phyloP scores from a whole-genome alignment of 805 yeast species.

The Pichia cabralensis region DNA sequence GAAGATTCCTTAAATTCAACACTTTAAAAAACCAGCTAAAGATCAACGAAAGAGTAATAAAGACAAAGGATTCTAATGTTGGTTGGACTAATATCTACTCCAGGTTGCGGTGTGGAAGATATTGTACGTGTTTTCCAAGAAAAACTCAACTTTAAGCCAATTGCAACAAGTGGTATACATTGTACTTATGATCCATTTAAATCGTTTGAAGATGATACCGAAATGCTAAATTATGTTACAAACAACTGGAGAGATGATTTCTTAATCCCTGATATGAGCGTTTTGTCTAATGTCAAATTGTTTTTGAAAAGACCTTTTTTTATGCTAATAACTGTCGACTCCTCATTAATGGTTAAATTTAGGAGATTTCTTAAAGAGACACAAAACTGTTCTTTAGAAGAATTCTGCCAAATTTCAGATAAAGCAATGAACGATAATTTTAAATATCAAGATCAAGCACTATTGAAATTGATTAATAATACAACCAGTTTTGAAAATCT shows the following conservation, averaged over 20 bases:
- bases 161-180: no score
- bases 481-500: conserved; percentile 29
- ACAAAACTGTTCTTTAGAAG: conserved; percentile 6
- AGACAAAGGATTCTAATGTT: conserved; percentile 45
- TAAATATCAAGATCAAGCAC: conserved; percentile 31
- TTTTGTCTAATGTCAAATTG: conserved; percentile 32
- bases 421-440: conserved; percentile 24
- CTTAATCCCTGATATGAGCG: conserved; percentile 44
- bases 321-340: conserved; percentile 68
- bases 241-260: conserved; percentile 51
- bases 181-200: no score
- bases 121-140: conserved; percentile 43
- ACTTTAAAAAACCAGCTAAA: no score
- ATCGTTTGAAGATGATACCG: conserved; percentile 23
- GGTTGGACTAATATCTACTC: conserved; percentile 61
- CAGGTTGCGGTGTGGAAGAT: conserved; percentile 55
- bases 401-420: conserved; percentile 10
- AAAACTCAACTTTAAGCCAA: conserved; percentile 37
- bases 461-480: conserved; percentile 49
- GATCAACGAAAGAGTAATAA: no score
- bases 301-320: conserved; percentile 73
- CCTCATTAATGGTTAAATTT: conserved; percentile 47
- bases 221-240: conserved; percentile 53
- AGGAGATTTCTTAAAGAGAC: conserved; percentile 20
- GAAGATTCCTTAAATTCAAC: no score